Conservation (phyloP, 2,329 filamentous ascomycete species). For the Metarhizium brunneum region DNA sequence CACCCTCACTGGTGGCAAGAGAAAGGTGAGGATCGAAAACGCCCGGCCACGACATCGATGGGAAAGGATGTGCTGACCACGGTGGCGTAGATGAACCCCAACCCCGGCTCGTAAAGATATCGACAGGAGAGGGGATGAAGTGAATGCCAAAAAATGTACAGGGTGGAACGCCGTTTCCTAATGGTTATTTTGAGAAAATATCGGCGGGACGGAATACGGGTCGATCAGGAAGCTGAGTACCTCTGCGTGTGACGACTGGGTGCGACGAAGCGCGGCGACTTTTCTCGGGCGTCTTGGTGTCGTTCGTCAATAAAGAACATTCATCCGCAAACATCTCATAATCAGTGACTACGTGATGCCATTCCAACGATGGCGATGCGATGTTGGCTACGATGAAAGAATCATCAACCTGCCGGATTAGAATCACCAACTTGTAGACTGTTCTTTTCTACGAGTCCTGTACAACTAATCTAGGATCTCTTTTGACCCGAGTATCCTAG, state of each 20-base stretch:
- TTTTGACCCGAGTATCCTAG: too few species aligned
- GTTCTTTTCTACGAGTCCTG: too few species aligned
- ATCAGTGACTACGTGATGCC: neutral
- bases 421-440: too few species aligned
- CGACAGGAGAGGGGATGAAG: conserved; percentile 16
- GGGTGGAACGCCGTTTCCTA: conserved; percentile 1
- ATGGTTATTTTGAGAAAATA: conserved; percentile 1
- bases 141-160: conserved; percentile 15
- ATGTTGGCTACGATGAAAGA: too few species aligned
- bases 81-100: conserved; percentile 67
- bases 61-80: conserved; percentile 14
- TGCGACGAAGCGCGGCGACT: conserved; percentile 29
- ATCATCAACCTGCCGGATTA: too few species aligned
- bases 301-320: conserved; percentile 31
- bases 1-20: conserved; percentile 94
- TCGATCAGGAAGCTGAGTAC: conserved; percentile 25
- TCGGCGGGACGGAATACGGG: conserved; percentile 24
- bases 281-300: conserved; percentile 31
- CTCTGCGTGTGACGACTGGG: conserved; percentile 17
- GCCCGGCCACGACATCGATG: too few species aligned
- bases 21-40: conserved; percentile 59
- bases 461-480: too few species aligned
- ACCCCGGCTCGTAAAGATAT: conserved; percentile 58
- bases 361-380: neutral
- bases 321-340: conserved; percentile 15